phyloP scores from a whole-genome alignment of 2,329 filamentous ascomycete species.

The Graphilbum fragrans region DNA sequence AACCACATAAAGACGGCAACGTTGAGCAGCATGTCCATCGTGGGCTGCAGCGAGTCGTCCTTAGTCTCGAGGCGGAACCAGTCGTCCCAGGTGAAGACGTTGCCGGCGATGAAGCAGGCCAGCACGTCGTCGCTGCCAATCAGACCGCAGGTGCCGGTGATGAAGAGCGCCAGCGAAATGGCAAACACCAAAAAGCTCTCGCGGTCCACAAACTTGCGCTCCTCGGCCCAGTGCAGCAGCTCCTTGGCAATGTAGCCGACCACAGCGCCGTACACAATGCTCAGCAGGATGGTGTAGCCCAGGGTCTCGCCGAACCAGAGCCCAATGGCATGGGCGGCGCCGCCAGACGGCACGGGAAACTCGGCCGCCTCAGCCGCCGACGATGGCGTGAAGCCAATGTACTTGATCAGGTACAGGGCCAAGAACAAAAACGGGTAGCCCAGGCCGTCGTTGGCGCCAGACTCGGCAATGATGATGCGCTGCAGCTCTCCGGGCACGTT shows the following conservation, averaged over 20 bases:
- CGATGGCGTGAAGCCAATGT: conserved; percentile 47
- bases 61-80: conserved; percentile 85
- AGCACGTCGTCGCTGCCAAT: conserved; percentile 82
- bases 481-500: conserved; percentile 76
- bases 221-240: conserved; percentile 72
- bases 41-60: conserved; percentile 87
- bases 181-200: conserved; percentile 84
- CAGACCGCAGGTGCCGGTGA: conserved; percentile 76
- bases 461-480: conserved; percentile 70
- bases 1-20: conserved; percentile 85
- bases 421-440: conserved; percentile 85
- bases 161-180: conserved; percentile 74
- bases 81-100: conserved; percentile 84
- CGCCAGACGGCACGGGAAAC: conserved; percentile 32
- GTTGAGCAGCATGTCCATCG: conserved; percentile 90
- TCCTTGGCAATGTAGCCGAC: conserved; percentile 77
- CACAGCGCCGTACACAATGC: conserved; percentile 60
- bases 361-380: conserved; percentile 37
- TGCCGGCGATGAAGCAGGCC: conserved; percentile 86
- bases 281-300: conserved; percentile 72
- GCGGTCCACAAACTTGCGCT: conserved; percentile 68
- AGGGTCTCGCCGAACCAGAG: conserved; percentile 80
- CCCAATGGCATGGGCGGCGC: conserved; percentile 54
- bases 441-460: conserved; percentile 78
- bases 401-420: conserved; percentile 73